phyloP scores from a whole-genome alignment of 2,329 filamentous ascomycete species.

The Neodidymelliopsis sp. region DNA sequence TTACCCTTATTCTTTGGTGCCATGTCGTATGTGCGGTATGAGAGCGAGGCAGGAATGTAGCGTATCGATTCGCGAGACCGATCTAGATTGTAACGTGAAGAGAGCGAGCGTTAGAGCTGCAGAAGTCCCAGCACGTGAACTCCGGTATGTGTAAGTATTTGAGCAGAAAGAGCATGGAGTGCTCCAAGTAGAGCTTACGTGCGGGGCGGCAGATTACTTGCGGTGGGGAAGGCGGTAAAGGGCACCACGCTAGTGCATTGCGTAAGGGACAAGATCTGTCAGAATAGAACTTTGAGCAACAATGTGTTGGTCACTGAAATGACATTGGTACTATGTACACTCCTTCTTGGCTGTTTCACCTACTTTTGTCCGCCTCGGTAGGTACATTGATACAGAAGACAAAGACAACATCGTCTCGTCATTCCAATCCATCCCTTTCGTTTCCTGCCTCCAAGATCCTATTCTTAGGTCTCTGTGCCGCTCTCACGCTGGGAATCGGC shows the following conservation, averaged over 20 bases:
- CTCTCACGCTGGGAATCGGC: background rate
- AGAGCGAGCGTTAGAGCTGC: too few species aligned
- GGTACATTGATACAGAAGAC: conserved; percentile 13
- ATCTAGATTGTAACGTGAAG: background rate
- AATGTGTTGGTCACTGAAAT: conserved; percentile 1
- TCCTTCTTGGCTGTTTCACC: conserved; percentile 3
- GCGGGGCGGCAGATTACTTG: background rate
- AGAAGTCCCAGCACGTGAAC: too few species aligned
- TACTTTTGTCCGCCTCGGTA: background rate
- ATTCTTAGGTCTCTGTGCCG: background rate
- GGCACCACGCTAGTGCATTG: too few species aligned
- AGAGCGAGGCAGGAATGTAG: background rate
- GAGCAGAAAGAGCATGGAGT: too few species aligned
- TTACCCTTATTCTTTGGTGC: conserved; percentile 41
- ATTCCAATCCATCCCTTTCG: conserved; percentile 44
- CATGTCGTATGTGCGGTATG: conserved; percentile 21
- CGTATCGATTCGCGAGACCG: background rate
- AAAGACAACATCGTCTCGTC: conserved; percentile 7
- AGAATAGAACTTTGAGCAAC: too few species aligned
- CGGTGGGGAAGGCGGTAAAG: background rate
- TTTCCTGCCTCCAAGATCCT: conserved; percentile 45
- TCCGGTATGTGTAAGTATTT: too few species aligned
- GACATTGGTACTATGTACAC: conserved; percentile 13
- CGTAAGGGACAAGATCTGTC: too few species aligned
- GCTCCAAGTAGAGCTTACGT: background rate